These are phyloP conservation scores for Spatholobus suberectus DNA, from an alignment of 306 rosid species.

Conservation along the genomic window DNA sequence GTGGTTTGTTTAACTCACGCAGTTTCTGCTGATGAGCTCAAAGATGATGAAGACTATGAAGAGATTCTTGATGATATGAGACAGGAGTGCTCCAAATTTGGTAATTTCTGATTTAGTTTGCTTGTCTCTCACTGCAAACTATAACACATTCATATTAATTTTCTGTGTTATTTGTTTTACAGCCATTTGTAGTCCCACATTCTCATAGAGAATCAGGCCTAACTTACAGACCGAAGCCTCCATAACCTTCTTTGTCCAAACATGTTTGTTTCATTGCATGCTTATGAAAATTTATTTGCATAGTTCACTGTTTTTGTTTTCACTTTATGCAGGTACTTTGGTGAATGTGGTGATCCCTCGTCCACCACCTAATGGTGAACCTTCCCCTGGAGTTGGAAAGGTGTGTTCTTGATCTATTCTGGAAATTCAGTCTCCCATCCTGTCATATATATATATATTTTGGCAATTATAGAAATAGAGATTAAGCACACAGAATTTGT, in stretches of 20 bases:
- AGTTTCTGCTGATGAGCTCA: slow-evolving; percentile 84
- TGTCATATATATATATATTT: neutral
- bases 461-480: neutral
- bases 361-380: slow-evolving; percentile 71
- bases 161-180: slow-evolving; percentile 69
- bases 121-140: slow-evolving; percentile 4
- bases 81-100: slow-evolving; percentile 90
- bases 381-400: slow-evolving; percentile 84
- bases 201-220: slow-evolving; percentile 85
- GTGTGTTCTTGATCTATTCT: slow-evolving; percentile 42
- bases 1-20: slow-evolving; percentile 90
- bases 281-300: slow-evolving; percentile 7
- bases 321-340: slow-evolving; percentile 73
- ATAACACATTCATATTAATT: slow-evolving; percentile 51
- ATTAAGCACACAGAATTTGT: neutral
- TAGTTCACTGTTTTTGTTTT: slow-evolving; percentile 28
- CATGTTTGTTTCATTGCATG: slow-evolving; percentile 32
- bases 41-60: slow-evolving; percentile 89
- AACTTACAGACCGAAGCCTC: slow-evolving; percentile 81
- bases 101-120: slow-evolving; percentile 44
- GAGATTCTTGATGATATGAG: slow-evolving; percentile 94
- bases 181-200: slow-evolving; percentile 77
- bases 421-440: neutral
- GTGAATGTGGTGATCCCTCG: slow-evolving; percentile 87
- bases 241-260: slow-evolving; percentile 59